Percentiles rank a stretch among this genome's conserved stretches.
phyloP scores from a whole-genome alignment of 768 basidiomycete genomes.

The Gautieria morchelliformis region DNA sequence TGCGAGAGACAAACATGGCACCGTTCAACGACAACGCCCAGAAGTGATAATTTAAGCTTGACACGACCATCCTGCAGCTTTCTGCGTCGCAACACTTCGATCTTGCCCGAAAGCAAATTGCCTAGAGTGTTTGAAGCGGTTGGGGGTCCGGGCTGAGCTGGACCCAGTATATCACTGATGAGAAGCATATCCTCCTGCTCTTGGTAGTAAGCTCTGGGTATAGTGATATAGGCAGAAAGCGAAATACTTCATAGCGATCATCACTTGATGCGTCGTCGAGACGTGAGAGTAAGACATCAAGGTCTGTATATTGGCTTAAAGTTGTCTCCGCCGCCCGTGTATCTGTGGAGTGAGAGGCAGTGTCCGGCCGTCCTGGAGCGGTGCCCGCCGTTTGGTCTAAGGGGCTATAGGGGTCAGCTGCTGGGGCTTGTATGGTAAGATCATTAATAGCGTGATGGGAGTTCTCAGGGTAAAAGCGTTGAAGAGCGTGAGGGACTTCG shows the following conservation, averaged over 20 bases:
- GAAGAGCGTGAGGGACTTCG: no score
- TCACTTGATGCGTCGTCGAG: constrained; percentile 38
- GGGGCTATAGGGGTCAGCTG: no score
- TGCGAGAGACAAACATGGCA: constrained; percentile 68
- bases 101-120: constrained; percentile 19
- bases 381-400: no score
- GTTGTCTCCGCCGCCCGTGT: not conserved
- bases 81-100: constrained; percentile 52
- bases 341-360: not conserved
- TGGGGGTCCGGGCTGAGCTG: constrained; percentile 26
- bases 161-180: constrained; percentile 54
- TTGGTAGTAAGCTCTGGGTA: constrained; percentile 21
- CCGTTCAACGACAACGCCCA: constrained; percentile 55
- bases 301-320: constrained; percentile 39
- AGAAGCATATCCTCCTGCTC: constrained; percentile 54
- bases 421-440: no score
- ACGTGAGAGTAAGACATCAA: constrained; percentile 52
- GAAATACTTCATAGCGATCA: constrained; percentile 46
- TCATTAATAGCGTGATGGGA: no score
- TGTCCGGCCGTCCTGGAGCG: no score
- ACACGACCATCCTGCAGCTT: constrained; percentile 54
- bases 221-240: not conserved
- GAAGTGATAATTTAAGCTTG: constrained; percentile 58
- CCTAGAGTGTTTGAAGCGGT: not conserved
- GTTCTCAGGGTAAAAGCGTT: no score